phyloP scores from a whole-genome alignment of 2,329 filamentous ascomycete species.

The Sphaerulina populicola region DNA sequence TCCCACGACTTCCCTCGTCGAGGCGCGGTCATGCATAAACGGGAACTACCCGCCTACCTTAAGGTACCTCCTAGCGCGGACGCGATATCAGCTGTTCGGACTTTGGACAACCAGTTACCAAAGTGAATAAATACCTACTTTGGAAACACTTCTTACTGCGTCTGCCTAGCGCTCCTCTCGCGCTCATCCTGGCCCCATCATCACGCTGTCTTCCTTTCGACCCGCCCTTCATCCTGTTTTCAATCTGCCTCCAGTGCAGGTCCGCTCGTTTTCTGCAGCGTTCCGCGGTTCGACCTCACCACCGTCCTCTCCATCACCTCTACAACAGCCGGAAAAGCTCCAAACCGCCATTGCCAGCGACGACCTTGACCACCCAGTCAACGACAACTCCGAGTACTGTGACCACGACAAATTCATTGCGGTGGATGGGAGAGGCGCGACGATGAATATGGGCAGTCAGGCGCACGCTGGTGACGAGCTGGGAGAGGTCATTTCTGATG shows the following conservation, averaged over 20 bases:
- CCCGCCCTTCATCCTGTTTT: constrained; percentile 10
- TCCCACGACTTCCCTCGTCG: constrained; percentile 3
- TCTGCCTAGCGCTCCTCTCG: constrained; percentile 10
- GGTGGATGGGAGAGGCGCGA: constrained; percentile 6
- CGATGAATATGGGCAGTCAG: constrained; percentile 32
- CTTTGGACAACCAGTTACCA: not conserved
- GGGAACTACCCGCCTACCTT: not conserved
- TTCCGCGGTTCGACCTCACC: constrained; percentile 6
- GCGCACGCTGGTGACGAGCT: constrained; percentile 53
- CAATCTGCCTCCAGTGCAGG: constrained; percentile 12
- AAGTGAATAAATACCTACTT: not conserved
- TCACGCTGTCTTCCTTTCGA: constrained; percentile 7
- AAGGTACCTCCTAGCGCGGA: constrained; percentile 1
- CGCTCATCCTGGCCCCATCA: constrained; percentile 5
- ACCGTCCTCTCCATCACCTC: not conserved
- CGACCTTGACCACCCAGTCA: not conserved
- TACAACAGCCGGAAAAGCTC: not conserved
- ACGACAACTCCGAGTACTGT: constrained; percentile 5
- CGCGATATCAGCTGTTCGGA: constrained; percentile 4
- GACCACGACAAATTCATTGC: not conserved
- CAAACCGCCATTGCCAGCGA: constrained; percentile 4
- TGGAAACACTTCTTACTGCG: not conserved
- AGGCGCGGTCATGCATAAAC: not conserved
- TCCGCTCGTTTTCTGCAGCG: constrained; percentile 15
- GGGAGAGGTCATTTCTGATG: constrained; percentile 65